Evolutionary conservation across 2,329 filamentous ascomycete species (phyloP).

Genomic region (Calonectria ilicicola): DNA sequence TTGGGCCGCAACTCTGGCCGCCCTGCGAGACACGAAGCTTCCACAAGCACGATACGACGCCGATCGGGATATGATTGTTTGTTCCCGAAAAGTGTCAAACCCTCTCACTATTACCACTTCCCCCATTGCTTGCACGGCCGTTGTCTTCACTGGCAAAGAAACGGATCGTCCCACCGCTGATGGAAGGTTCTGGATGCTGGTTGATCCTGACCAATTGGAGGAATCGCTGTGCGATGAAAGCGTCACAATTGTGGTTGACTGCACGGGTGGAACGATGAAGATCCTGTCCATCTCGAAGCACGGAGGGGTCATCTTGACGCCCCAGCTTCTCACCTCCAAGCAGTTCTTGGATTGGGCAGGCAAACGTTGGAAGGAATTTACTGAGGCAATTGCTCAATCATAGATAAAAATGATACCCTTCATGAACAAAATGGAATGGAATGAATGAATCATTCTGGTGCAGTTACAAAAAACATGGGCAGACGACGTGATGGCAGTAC

Average conservation of each 20-base stretch:
- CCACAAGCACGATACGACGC: constrained; percentile 86
- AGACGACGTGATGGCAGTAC: neutral
- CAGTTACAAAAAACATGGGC: neutral
- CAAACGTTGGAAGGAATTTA: constrained; percentile 52
- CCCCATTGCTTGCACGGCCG: constrained; percentile 82
- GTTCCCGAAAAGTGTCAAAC: constrained; percentile 69
- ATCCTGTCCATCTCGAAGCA: constrained; percentile 84
- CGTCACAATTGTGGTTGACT: constrained; percentile 86
- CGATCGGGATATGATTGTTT: constrained; percentile 83
- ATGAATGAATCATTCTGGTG: neutral
- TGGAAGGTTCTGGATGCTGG: constrained; percentile 78
- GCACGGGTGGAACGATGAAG: constrained; percentile 61
- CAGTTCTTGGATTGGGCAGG: constrained; percentile 59
- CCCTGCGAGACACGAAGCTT: constrained; percentile 80
- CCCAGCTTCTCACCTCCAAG: constrained; percentile 72
- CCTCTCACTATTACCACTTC: constrained; percentile 72
- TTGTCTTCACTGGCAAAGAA: constrained; percentile 78
- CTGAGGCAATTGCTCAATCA: constrained; percentile 45
- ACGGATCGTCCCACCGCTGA: constrained; percentile 55
- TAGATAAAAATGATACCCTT: constrained; percentile 45
- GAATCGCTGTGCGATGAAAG: constrained; percentile 85
- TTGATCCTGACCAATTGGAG: constrained; percentile 91
- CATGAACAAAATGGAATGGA: constrained; percentile 22
- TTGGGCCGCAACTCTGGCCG: constrained; percentile 86
- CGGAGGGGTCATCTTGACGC: constrained; percentile 79